These are phyloP conservation scores for Eimeria praecox DNA, from an alignment of 169 alveolate species.

Conservation along the genomic window DNA sequence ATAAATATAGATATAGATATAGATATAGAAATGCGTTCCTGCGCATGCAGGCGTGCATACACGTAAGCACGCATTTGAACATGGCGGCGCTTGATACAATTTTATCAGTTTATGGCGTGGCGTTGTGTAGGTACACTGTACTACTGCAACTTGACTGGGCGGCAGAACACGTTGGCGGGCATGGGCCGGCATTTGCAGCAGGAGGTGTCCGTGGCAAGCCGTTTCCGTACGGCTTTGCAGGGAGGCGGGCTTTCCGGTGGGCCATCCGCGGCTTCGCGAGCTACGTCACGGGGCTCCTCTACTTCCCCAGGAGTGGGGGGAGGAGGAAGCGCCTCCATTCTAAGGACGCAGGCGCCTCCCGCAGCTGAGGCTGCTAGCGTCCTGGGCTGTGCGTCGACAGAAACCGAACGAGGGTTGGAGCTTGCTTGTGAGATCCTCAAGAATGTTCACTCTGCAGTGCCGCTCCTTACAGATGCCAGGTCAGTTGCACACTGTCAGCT, in stretches of 20 bases:
- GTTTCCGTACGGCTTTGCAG: background rate
- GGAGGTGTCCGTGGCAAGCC: background rate
- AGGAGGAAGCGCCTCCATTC: background rate
- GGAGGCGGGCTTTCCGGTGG: background rate
- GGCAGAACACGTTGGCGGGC: constrained; percentile 22
- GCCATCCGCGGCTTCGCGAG: background rate
- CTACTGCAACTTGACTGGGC: constrained; percentile 3
- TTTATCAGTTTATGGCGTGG: background rate
- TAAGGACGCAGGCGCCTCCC: constrained; percentile 13
- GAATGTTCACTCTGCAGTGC: constrained; percentile 37
- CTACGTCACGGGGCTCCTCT: background rate
- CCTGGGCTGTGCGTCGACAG: constrained; percentile 27
- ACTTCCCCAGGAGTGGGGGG: background rate
- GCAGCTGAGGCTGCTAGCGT: constrained; percentile 53
- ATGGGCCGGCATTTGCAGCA: constrained; percentile 29
- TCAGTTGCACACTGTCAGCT: constrained; percentile 48
- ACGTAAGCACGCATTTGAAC: no score
- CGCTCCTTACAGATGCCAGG: constrained; percentile 50
- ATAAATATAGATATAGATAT: background rate
- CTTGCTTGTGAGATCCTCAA: constrained; percentile 52
- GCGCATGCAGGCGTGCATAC: background rate
- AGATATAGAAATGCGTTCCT: no score
- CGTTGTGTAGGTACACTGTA: constrained; percentile 18
- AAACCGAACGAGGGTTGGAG: constrained; percentile 45
- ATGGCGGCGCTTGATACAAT: no score